A percentile compares a stretch with the other conserved stretches of the same genome.
These are phyloP conservation scores for Phytophthora sp. DNA, from an alignment of 352 stramenopile genomes.

Conservation along the genomic window DNA sequence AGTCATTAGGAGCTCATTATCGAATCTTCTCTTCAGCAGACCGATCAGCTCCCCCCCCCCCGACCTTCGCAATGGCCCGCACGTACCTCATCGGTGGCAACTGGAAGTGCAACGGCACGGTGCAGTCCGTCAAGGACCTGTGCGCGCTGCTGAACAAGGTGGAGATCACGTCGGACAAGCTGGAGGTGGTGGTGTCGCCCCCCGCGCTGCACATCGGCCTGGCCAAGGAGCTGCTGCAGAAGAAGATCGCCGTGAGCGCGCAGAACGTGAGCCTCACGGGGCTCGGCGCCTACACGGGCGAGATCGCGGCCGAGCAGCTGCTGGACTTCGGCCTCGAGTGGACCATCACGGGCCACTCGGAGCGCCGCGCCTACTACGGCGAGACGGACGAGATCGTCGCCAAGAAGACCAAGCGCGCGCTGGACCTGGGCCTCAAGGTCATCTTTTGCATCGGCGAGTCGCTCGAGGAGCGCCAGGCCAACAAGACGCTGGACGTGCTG, in stretches of 20 bases:
- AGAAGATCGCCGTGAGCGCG: slow-evolving; percentile 72
- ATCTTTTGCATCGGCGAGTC: slow-evolving; percentile 97
- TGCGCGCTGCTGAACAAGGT: slow-evolving; percentile 86
- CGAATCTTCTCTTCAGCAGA: slow-evolving; percentile 8
- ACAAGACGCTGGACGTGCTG: slow-evolving; percentile 91
- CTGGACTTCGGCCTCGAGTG: slow-evolving; percentile 66
- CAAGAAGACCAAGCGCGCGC: slow-evolving; percentile 85
- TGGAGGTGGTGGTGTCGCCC: slow-evolving; percentile 82
- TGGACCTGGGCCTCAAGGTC: slow-evolving; percentile 86
- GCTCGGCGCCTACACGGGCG: slow-evolving; percentile 93
- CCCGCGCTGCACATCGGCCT: slow-evolving; percentile 61
- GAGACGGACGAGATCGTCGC: slow-evolving; percentile 92
- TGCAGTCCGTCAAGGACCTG: slow-evolving; percentile 87
- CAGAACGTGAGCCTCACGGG: slow-evolving; percentile 89
- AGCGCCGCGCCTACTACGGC: slow-evolving; percentile 85
- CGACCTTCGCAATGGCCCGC: slow-evolving; percentile 27
- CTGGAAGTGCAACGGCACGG: slow-evolving; percentile 72
- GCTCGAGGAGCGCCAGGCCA: slow-evolving; percentile 82
- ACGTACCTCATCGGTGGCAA: slow-evolving; percentile 56
- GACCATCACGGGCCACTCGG: slow-evolving; percentile 88
- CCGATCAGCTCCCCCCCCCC: not conserved
- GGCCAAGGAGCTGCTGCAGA: slow-evolving; percentile 56
- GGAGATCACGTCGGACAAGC: slow-evolving; percentile 59
- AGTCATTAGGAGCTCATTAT: slow-evolving; percentile 19
- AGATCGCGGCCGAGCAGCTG: slow-evolving; percentile 90